A percentile compares a stretch with the other conserved stretches of the same genome.
These are phyloP conservation scores for Lycium barbarum DNA, from an alignment of 257 asterid species.

Conservation along the genomic window DNA sequence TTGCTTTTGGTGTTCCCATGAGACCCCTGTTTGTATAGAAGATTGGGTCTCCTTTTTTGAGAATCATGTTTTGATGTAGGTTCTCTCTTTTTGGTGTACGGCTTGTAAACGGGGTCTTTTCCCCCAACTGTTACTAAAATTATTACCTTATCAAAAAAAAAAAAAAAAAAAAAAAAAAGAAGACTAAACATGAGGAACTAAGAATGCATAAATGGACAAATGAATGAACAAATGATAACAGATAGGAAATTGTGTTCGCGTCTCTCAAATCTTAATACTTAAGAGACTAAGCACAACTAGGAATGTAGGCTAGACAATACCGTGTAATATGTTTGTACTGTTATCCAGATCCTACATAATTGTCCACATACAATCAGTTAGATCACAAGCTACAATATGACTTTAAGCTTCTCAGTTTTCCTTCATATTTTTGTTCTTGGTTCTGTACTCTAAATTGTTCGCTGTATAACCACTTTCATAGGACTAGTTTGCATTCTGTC, in stretches of 20 bases:
- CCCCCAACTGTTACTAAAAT: too few relatives aligned
- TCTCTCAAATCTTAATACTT: slow-evolving; percentile 7
- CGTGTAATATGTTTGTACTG: slow-evolving; percentile 27
- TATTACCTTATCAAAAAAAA: too few relatives aligned
- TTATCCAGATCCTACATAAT: slow-evolving; percentile 6
- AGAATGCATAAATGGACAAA: neutral
- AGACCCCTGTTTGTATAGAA: too few relatives aligned
- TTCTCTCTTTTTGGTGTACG: too few relatives aligned
- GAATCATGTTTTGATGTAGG: too few relatives aligned
- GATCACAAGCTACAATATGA: slow-evolving; percentile 4
- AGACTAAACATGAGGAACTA: neutral
- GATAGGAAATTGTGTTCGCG: neutral
- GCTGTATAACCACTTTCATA: neutral
- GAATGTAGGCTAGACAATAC: slow-evolving; percentile 1
- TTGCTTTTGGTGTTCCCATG: too few relatives aligned
- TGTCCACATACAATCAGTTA: slow-evolving; percentile 15
- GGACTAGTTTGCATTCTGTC: slow-evolving; percentile 20
- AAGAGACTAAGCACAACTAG: neutral
- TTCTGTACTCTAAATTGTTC: neutral
- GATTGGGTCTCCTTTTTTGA: too few relatives aligned
- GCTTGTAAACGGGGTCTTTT: too few relatives aligned
- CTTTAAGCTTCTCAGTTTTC: neutral
- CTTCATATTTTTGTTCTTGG: slow-evolving; percentile 10
- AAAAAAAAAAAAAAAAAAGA: too few relatives aligned
- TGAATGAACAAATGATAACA: neutral